phyloP scores from a whole-genome alignment of 768 basidiomycete species.

The Mycena rebaudengoi region DNA sequence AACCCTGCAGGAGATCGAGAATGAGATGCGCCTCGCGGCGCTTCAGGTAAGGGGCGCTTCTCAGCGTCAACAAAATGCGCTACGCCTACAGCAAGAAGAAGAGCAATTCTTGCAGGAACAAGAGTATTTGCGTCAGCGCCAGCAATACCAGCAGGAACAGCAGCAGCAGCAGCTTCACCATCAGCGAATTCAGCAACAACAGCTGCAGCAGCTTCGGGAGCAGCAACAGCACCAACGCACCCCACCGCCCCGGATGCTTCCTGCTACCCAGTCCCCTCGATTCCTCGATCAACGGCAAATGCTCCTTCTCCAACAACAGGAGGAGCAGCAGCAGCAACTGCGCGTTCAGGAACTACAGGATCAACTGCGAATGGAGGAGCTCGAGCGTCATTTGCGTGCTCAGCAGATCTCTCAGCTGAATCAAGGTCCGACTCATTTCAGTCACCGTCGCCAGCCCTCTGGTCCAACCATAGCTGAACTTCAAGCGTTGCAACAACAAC shows the following conservation, averaged over 20 bases:
- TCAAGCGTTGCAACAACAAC: slow-evolving; percentile 56
- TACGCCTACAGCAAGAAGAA: slow-evolving; percentile 50
- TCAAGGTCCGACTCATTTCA: slow-evolving; percentile 46
- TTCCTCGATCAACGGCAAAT: slow-evolving; percentile 81
- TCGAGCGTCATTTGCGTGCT: slow-evolving; percentile 68
- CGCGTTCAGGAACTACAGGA: slow-evolving; percentile 70
- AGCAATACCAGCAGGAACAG: slow-evolving; percentile 47
- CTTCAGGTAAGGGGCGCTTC: slow-evolving; percentile 49
- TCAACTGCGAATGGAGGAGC: slow-evolving; percentile 69
- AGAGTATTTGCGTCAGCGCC: slow-evolving; percentile 43
- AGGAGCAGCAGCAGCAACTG: slow-evolving; percentile 67
- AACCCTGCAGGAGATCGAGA: slow-evolving; percentile 84
- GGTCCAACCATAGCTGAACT: slow-evolving; percentile 58
- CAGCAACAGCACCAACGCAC: slow-evolving; percentile 60
- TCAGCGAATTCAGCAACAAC: slow-evolving; percentile 63
- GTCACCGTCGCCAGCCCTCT: slow-evolving; percentile 54
- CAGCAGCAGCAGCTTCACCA: slow-evolving; percentile 53
- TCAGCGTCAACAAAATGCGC: slow-evolving; percentile 48
- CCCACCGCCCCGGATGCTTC: slow-evolving; percentile 79
- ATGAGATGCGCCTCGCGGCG: slow-evolving; percentile 78
- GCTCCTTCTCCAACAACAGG: slow-evolving; percentile 72
- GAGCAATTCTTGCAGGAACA: slow-evolving; percentile 47
- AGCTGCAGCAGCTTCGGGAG: slow-evolving; percentile 45
- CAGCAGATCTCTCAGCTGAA: slow-evolving; percentile 60
- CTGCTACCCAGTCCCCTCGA: slow-evolving; percentile 79